These are phyloP conservation scores for Wickerhamomyces kurtzmanii DNA, from an alignment of 805 yeast genomes.

Conservation along the genomic window DNA sequence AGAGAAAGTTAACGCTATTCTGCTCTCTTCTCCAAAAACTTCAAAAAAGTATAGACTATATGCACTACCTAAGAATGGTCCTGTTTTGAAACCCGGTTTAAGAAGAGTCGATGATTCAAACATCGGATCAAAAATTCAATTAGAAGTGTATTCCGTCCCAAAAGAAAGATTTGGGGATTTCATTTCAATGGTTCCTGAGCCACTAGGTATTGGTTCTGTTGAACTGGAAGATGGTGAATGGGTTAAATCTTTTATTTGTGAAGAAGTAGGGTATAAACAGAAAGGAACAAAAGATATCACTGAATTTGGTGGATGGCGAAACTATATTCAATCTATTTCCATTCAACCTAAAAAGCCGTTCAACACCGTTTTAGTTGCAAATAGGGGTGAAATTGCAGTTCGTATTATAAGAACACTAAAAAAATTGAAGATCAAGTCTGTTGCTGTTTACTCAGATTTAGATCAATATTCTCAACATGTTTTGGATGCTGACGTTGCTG, in stretches of 20 bases:
- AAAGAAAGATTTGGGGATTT: slow-evolving; percentile 70
- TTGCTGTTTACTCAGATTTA: slow-evolving; percentile 86
- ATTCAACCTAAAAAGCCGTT: slow-evolving; percentile 43
- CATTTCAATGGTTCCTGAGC: slow-evolving; percentile 84
- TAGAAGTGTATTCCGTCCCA: slow-evolving; percentile 85
- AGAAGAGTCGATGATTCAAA: slow-evolving; percentile 43
- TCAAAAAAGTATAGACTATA: slow-evolving; percentile 64
- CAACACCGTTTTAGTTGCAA: slow-evolving; percentile 83
- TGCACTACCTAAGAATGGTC: slow-evolving; percentile 76
- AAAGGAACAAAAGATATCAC: slow-evolving; percentile 76
- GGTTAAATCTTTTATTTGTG: slow-evolving; percentile 93
- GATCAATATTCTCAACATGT: slow-evolving; percentile 89
- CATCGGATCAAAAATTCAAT: slow-evolving; percentile 49
- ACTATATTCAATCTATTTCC: slow-evolving; percentile 37
- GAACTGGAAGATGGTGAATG: slow-evolving; percentile 72
- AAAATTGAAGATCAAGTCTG: slow-evolving; percentile 65
- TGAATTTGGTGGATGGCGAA: slow-evolving; percentile 82
- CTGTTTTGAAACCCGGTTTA: slow-evolving; percentile 84
- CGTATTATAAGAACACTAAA: slow-evolving; percentile 84
- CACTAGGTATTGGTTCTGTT: slow-evolving; percentile 90
- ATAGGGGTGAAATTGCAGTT: slow-evolving; percentile 97
- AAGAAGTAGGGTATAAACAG: slow-evolving; percentile 71
- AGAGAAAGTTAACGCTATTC: slow-evolving; percentile 69
- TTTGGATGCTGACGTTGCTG: slow-evolving; percentile 67
- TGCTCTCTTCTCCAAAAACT: slow-evolving; percentile 58